Percentiles rank a stretch among this genome's conserved stretches.
These are phyloP conservation scores for Tubosaeta brunneosetosa DNA, from an alignment of 768 basidiomycete genomes.

Conservation along the genomic window DNA sequence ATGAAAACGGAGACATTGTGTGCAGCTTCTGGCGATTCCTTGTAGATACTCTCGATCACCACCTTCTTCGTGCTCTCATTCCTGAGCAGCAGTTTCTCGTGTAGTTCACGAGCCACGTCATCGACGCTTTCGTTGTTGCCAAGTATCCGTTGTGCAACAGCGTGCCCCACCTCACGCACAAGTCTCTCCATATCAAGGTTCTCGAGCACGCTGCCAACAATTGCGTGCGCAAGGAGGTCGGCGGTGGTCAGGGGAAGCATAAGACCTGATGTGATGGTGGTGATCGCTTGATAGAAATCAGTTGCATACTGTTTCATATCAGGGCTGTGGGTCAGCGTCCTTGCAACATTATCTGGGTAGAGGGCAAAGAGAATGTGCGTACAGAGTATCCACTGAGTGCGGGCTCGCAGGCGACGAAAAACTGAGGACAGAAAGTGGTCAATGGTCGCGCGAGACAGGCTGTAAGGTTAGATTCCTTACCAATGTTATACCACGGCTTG, in stretches of 20 bases:
- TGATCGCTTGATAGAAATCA: constrained; percentile 93
- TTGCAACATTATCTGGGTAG: constrained; percentile 5
- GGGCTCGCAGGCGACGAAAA: constrained; percentile 99
- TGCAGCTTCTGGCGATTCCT: constrained; percentile 79
- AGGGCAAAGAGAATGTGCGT: constrained; percentile 27
- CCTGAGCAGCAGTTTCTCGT: constrained; percentile 82
- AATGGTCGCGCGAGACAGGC: neutral
- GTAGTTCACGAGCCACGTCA: constrained; percentile 91
- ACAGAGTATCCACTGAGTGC: constrained; percentile 90
- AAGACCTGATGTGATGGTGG: constrained; percentile 87
- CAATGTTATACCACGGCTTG: constrained; percentile 82
- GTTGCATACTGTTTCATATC: constrained; percentile 64
- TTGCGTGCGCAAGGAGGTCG: constrained; percentile 90
- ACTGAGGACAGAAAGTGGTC: constrained; percentile 43
- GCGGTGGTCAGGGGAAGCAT: constrained; percentile 97
- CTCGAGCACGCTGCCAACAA: constrained; percentile 94
- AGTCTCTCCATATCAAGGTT: constrained; percentile 98
- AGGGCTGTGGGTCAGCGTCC: constrained; percentile 12
- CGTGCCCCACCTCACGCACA: constrained; percentile 89
- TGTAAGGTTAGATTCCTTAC: constrained; percentile 41
- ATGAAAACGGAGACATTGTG: constrained; percentile 90
- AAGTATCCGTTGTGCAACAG: constrained; percentile 87
- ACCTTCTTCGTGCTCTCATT: constrained; percentile 98
- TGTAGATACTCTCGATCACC: constrained; percentile 94
- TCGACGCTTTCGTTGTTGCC: constrained; percentile 95